Evolutionary conservation across 129 eudicot genomes (phyloP).

Genomic region (Deinandra increscens): DNA sequence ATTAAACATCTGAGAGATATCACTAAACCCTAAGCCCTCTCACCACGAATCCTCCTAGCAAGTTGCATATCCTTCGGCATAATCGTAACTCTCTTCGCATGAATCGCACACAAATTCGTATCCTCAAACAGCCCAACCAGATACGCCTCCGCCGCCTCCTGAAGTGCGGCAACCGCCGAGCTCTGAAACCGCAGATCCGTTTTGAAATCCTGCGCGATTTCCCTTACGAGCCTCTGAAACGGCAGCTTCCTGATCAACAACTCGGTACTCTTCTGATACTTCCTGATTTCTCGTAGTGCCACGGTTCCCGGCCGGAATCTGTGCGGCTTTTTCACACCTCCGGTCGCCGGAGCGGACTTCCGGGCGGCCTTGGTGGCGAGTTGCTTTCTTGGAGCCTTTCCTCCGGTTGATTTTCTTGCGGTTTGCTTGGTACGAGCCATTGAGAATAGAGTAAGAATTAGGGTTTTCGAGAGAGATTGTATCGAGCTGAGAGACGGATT

Average conservation of each 20-base stretch:
- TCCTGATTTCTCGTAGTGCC: neutral
- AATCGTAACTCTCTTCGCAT: no score
- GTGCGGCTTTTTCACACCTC: neutral
- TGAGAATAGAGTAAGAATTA: no score
- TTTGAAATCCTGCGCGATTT: neutral
- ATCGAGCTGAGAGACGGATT: neutral
- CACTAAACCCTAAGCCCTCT: neutral
- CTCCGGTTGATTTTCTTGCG: neutral
- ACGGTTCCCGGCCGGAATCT: neutral
- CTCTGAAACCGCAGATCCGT: neutral
- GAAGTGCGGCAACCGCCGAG: neutral
- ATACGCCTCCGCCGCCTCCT: neutral
- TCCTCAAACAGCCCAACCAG: neutral
- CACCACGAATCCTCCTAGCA: no score
- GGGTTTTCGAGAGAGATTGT: neutral
- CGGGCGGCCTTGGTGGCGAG: neutral
- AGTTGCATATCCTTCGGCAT: no score
- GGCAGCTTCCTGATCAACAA: no score
- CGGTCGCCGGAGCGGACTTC: neutral
- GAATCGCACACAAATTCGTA: neutral
- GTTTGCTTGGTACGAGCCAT: neutral
- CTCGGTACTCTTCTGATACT: no score
- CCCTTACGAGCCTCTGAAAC: neutral
- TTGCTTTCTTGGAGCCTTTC: neutral
- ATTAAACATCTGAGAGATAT: no score